Percentiles rank a stretch among this genome's conserved stretches.
Conservation (phyloP, 2,329 filamentous ascomycete genomes). For the Sporothrix pseudoabietina region DNA sequence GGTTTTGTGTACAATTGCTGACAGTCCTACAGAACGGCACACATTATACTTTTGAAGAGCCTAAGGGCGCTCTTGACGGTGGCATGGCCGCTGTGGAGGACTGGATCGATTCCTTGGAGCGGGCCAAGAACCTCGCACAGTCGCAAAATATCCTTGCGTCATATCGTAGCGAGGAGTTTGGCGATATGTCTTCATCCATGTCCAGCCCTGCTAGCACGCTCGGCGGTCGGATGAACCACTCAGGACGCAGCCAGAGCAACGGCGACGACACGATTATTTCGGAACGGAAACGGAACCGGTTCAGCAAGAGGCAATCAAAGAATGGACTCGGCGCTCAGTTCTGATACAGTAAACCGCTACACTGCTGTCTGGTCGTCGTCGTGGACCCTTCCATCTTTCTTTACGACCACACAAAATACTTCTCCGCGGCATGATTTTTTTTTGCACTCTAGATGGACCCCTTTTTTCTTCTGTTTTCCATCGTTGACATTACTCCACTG, state of each 20-base stretch:
- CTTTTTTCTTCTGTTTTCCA: background rate
- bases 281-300: constrained; percentile 62
- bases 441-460: background rate
- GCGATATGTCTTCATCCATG: constrained; percentile 68
- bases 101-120: constrained; percentile 88
- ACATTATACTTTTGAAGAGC: constrained; percentile 90
- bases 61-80: constrained; percentile 67
- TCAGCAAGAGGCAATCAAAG: constrained; percentile 92
- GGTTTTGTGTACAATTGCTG: background rate
- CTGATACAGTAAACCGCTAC: constrained; percentile 42
- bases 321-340: constrained; percentile 91
- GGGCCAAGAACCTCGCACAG: constrained; percentile 79
- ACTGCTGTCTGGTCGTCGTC: background rate
- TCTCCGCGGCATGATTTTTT: background rate
- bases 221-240: constrained; percentile 58
- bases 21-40: constrained; percentile 69
- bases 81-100: constrained; percentile 75
- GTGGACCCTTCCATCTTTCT: background rate
- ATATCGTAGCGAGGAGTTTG: constrained; percentile 69
- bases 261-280: constrained; percentile 51
- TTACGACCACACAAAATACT: background rate
- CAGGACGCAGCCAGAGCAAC: constrained; percentile 60
- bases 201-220: constrained; percentile 78
- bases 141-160: constrained; percentile 69
- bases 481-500: background rate